Percentiles rank a stretch among this genome's conserved stretches.
phyloP scores from a whole-genome alignment of 306 rosid species.

The Carpinus viminea region DNA sequence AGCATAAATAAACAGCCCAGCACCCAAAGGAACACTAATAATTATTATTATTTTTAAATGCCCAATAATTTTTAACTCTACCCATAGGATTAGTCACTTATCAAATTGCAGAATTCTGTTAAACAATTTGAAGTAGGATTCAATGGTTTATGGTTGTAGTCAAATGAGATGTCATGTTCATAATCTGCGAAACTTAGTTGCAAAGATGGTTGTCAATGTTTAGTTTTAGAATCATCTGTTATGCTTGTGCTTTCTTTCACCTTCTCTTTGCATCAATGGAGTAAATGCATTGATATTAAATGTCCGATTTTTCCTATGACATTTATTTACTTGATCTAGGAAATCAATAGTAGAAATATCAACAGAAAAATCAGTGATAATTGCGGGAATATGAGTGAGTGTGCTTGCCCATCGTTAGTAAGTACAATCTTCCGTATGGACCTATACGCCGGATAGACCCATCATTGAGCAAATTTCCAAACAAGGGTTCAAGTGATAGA shows the following conservation, averaged over 20 bases:
- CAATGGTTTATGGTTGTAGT: background rate
- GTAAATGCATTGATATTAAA: background rate
- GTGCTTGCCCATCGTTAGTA: too few relatives aligned
- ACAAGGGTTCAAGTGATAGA: too few relatives aligned
- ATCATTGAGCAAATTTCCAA: too few relatives aligned
- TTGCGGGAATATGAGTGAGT: too few relatives aligned
- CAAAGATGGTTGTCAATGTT: background rate
- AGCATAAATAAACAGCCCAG: background rate
- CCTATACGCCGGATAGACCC: too few relatives aligned
- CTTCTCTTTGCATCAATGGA: background rate
- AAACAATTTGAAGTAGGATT: background rate
- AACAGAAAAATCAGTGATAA: background rate
- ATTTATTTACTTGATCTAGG: background rate
- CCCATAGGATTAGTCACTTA: background rate
- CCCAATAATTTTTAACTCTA: background rate
- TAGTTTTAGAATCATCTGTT: background rate
- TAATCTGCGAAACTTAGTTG: background rate
- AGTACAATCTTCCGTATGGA: too few relatives aligned
- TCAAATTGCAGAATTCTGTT: background rate
- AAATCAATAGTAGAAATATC: background rate
- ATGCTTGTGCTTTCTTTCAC: constrained; percentile 1
- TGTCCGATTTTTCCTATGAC: background rate
- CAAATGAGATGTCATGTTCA: background rate
- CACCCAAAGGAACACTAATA: background rate
- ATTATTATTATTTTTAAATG: background rate